A percentile compares a stretch with the other conserved stretches of the same genome.
Evolutionary conservation across 805 yeast genomes (phyloP).

Genomic region (Saccharomycopsis sp.): DNA sequence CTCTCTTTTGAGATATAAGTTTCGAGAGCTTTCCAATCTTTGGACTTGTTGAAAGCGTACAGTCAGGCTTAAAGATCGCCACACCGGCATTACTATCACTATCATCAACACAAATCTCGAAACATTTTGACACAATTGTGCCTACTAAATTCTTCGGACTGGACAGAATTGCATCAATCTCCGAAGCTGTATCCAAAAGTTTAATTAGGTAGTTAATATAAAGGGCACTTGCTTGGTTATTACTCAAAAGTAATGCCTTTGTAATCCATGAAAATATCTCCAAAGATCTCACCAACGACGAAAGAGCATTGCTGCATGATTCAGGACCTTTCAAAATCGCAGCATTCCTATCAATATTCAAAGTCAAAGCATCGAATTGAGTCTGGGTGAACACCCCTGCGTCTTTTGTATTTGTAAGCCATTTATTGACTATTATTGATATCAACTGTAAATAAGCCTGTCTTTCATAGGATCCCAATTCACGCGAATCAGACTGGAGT

Average conservation of each 20-base stretch:
- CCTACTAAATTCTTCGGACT: slow-evolving; percentile 27
- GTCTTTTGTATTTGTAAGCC: slow-evolving; percentile 28
- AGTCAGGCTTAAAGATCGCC: slow-evolving; percentile 41
- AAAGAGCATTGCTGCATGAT: background rate
- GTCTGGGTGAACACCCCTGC: background rate
- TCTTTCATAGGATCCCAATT: slow-evolving; percentile 27
- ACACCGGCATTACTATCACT: slow-evolving; percentile 30
- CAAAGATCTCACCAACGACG: slow-evolving; percentile 23
- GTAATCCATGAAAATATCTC: slow-evolving; percentile 65
- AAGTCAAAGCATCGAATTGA: background rate
- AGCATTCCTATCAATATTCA: slow-evolving; percentile 8
- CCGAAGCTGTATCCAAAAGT: slow-evolving; percentile 30
- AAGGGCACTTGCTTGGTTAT: slow-evolving; percentile 35
- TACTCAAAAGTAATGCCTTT: slow-evolving; percentile 61
- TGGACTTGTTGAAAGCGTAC: background rate
- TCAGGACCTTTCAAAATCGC: slow-evolving; percentile 23
- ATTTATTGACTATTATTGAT: slow-evolving; percentile 53
- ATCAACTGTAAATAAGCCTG: slow-evolving; percentile 52
- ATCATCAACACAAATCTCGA: slow-evolving; percentile 64
- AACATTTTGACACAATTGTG: slow-evolving; percentile 41
- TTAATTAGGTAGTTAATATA: slow-evolving; percentile 32
- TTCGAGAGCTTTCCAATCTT: background rate
- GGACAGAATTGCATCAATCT: background rate
- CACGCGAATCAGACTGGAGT: background rate
- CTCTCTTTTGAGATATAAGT: background rate